Conservation (phyloP, 768 basidiomycete genomes). For the Russula griseocarnosa region DNA sequence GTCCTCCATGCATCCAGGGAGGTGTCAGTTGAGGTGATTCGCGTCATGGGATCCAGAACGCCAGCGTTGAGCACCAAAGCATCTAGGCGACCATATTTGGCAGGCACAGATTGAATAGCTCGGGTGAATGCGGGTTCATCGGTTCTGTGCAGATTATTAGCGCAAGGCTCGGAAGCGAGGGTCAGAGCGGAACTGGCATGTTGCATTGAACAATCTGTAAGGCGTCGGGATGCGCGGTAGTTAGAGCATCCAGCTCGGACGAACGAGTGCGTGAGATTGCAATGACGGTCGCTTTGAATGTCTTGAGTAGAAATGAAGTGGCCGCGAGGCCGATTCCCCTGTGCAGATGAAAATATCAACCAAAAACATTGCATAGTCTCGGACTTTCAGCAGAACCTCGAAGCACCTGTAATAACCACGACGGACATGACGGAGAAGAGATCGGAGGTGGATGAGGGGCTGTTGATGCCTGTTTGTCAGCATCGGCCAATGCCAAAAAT, state of each 20-base stretch:
- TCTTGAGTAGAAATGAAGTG: conserved; percentile 57
- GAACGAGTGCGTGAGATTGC: conserved; percentile 69
- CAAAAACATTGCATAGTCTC: background rate
- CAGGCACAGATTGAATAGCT: conserved; percentile 52
- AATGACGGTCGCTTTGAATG: conserved; percentile 64
- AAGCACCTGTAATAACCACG: conserved; percentile 82
- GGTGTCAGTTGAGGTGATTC: conserved; percentile 48
- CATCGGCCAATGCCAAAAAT: conserved; percentile 15
- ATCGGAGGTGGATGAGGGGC: conserved; percentile 2
- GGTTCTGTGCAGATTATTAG: conserved; percentile 42
- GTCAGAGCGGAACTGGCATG: conserved; percentile 51
- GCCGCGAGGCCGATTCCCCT: conserved; percentile 79
- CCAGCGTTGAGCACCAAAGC: conserved; percentile 85
- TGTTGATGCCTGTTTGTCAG: conserved; percentile 18
- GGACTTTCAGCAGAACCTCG: conserved; percentile 47
- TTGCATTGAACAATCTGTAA: conserved; percentile 66
- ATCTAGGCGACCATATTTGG: conserved; percentile 63
- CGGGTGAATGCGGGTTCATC: conserved; percentile 50
- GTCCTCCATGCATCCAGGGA: conserved; percentile 58
- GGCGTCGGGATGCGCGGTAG: conserved; percentile 35
- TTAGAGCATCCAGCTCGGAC: conserved; percentile 56
- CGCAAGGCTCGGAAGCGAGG: conserved; percentile 13
- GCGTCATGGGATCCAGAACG: conserved; percentile 63
- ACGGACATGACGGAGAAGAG: conserved; percentile 37
- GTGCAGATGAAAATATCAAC: conserved; percentile 27